Conservation (phyloP, 257 asterid species). For the Solanum appendiculatum region DNA sequence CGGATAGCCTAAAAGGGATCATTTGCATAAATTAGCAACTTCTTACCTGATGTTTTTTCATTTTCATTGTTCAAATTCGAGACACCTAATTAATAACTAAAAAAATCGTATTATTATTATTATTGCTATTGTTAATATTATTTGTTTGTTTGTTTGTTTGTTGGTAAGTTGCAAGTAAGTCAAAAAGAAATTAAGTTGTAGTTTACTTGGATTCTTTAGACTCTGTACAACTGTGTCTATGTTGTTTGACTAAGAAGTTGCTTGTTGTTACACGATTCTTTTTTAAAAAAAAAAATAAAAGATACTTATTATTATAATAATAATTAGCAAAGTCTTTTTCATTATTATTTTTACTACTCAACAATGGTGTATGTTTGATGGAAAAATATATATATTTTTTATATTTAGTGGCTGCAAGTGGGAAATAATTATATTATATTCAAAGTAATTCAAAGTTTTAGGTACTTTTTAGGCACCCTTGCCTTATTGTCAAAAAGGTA, state of each 20-base stretch:
- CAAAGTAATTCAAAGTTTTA: not conserved
- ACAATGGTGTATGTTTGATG: not conserved
- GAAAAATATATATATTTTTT: not conserved
- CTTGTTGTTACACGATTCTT: not conserved
- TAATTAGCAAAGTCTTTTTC: not conserved
- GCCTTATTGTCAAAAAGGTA: not conserved
- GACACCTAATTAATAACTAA: not conserved
- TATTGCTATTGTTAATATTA: not conserved
- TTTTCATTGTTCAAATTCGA: rapidly evolving
- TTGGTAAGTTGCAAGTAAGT: not conserved
- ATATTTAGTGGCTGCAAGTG: not conserved
- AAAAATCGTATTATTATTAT: not conserved
- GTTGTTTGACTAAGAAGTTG: not conserved
- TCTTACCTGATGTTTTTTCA: not conserved
- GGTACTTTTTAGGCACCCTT: not conserved
- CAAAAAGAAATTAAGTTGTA: not conserved
- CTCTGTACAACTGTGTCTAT: not conserved
- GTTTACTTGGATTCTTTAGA: not conserved
- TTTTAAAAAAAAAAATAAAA: not conserved
- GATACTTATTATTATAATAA: not conserved
- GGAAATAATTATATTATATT: not conserved
- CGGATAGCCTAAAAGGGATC: not conserved
- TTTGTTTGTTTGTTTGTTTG: not conserved
- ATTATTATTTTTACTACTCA: not conserved
- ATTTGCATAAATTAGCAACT: not conserved